Evolutionary conservation across 768 basidiomycete genomes (phyloP).

Genomic region (Rhodotorula kratochvilovae): DNA sequence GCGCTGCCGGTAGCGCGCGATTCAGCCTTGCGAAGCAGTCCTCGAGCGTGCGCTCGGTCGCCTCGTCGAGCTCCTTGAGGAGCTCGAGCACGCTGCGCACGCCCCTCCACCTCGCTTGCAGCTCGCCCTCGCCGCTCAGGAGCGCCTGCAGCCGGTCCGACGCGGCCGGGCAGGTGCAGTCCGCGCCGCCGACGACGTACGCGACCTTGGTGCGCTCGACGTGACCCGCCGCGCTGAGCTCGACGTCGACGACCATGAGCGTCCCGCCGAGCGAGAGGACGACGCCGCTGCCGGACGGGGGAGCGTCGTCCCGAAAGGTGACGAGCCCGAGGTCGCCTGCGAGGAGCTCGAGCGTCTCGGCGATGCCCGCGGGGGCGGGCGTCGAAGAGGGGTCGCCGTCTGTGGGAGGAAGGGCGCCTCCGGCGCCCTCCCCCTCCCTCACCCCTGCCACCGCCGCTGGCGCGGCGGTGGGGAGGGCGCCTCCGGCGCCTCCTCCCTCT

Average conservation of each 20-base stretch:
- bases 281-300: not conserved
- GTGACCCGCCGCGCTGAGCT: slow-evolving; percentile 2
- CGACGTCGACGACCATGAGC: slow-evolving; percentile 34
- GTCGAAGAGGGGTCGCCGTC: slow-evolving; percentile 3
- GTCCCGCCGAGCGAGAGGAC: slow-evolving; percentile 31
- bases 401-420: no score
- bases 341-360: slow-evolving; percentile 14
- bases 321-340: slow-evolving; percentile 18
- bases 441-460: no score
- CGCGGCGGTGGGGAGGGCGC: no score
- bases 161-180: slow-evolving; percentile 1
- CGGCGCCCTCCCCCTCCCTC: no score
- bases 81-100: not conserved
- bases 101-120: not conserved
- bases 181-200: slow-evolving; percentile 20
- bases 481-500: no score
- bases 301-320: slow-evolving; percentile 24
- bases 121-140: not conserved
- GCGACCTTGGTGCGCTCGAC: slow-evolving; percentile 25
- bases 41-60: slow-evolving; percentile 11
- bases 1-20: not conserved
- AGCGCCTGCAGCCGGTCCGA: slow-evolving; percentile 1
- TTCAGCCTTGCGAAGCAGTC: slow-evolving; percentile 8
- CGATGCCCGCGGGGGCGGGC: not conserved
- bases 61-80: slow-evolving; percentile 23